Conservation (phyloP, 495 filamentous ascomycete genomes). For the Penicillium paxilli region DNA sequence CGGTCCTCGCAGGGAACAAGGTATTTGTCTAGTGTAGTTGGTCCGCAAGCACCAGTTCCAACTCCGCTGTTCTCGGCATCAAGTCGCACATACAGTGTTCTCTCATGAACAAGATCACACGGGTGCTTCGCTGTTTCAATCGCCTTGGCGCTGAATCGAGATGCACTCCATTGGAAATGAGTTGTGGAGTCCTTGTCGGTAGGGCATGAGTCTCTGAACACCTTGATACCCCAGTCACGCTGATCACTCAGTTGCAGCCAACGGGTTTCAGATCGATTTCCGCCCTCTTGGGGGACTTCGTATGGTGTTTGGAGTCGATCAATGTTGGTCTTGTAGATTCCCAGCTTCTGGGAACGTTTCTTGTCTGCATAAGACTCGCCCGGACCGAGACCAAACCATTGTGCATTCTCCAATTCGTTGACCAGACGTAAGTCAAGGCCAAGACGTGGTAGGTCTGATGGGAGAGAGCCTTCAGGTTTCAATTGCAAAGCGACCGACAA, state of each 20-base stretch:
- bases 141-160: slow-evolving; percentile 50
- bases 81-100: slow-evolving; percentile 56
- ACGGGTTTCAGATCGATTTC: slow-evolving; percentile 59
- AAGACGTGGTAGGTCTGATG: slow-evolving; percentile 48
- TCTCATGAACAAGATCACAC: slow-evolving; percentile 55
- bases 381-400: slow-evolving; percentile 63
- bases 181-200: slow-evolving; percentile 1
- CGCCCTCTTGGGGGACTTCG: slow-evolving; percentile 64
- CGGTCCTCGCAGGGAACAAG: slow-evolving; percentile 21
- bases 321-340: slow-evolving; percentile 44
- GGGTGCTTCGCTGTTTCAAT: slow-evolving; percentile 60
- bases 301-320: slow-evolving; percentile 55
- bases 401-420: slow-evolving; percentile 34
- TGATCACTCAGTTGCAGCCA: slow-evolving; percentile 52
- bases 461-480: slow-evolving; percentile 33
- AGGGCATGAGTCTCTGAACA: slow-evolving; percentile 13
- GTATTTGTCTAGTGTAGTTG: slow-evolving; percentile 54
- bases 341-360: slow-evolving; percentile 53
- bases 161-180: slow-evolving; percentile 50
- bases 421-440: slow-evolving; percentile 53
- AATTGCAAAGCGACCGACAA: slow-evolving; percentile 19
- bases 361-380: slow-evolving; percentile 65
- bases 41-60: slow-evolving; percentile 63
- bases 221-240: slow-evolving; percentile 36
- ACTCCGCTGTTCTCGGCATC: slow-evolving; percentile 58